These are phyloP conservation scores for Metarhizium anisopliae DNA, from an alignment of 2,329 filamentous ascomycete genomes.

Conservation along the genomic window DNA sequence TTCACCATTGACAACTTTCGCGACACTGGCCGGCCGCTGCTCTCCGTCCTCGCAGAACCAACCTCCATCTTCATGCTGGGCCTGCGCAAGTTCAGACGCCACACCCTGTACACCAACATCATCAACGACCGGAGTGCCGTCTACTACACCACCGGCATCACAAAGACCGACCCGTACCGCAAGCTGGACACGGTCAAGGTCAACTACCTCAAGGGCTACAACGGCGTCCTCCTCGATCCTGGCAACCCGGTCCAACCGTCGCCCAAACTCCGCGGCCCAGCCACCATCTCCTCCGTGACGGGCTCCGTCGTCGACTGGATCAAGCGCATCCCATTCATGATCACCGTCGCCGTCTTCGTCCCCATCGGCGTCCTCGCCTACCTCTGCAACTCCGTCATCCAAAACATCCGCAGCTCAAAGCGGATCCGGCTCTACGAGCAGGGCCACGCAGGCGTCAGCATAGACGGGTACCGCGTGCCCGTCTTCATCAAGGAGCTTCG, in stretches of 20 bases:
- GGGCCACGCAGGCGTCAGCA: constrained; percentile 57
- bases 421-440: constrained; percentile 70
- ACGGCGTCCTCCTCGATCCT: constrained; percentile 66
- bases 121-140: constrained; percentile 75
- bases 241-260: constrained; percentile 48
- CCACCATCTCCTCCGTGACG: constrained; percentile 23
- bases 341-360: constrained; percentile 60
- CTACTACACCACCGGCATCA: constrained; percentile 75
- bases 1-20: constrained; percentile 83
- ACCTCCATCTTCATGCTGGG: constrained; percentile 79
- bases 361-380: constrained; percentile 65
- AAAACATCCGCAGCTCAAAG: constrained; percentile 64
- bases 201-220: constrained; percentile 66
- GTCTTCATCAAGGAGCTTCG: constrained; percentile 68
- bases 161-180: constrained; percentile 67
- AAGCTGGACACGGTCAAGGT: constrained; percentile 58
- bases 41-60: constrained; percentile 74
- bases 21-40: constrained; percentile 69
- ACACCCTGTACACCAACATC: constrained; percentile 76
- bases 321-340: constrained; percentile 51
- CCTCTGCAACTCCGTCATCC: constrained; percentile 65
- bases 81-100: constrained; percentile 65
- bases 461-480: constrained; percentile 66
- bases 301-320: constrained; percentile 26
- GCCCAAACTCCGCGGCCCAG: constrained; percentile 18